These are phyloP conservation scores for Diaporthe eres DNA, from an alignment of 2,329 filamentous ascomycete genomes.

Conservation along the genomic window DNA sequence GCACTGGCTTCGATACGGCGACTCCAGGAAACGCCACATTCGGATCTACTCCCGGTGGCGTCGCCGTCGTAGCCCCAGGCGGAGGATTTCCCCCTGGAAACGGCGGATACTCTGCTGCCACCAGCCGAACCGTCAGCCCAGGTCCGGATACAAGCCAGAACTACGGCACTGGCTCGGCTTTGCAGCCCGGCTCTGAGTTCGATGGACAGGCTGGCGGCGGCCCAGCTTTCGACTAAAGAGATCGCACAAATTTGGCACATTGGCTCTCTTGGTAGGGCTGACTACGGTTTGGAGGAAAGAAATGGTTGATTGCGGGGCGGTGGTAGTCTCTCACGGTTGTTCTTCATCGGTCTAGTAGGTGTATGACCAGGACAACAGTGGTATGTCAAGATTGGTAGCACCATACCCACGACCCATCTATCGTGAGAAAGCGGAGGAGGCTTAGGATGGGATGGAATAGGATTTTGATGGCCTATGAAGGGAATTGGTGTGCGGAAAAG, in stretches of 20 bases:
- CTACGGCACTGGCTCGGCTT: background rate
- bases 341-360: background rate
- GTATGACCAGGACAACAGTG: background rate
- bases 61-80: background rate
- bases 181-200: background rate
- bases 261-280: background rate
- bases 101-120: too few relatives aligned
- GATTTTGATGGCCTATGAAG: background rate
- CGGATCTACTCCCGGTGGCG: background rate
- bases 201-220: background rate
- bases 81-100: background rate
- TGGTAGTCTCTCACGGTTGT: background rate
- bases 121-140: background rate
- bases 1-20: background rate
- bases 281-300: background rate
- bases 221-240: background rate
- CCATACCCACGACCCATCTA: fast-evolving
- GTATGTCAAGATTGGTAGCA: background rate
- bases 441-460: background rate
- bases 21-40: background rate
- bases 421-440: background rate
- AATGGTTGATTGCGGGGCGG: background rate
- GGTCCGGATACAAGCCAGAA: background rate
- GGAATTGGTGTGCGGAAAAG: background rate
- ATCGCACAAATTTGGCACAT: too few relatives aligned